Conservation (phyloP, 306 rosid genomes). For the Comarum palustre region DNA sequence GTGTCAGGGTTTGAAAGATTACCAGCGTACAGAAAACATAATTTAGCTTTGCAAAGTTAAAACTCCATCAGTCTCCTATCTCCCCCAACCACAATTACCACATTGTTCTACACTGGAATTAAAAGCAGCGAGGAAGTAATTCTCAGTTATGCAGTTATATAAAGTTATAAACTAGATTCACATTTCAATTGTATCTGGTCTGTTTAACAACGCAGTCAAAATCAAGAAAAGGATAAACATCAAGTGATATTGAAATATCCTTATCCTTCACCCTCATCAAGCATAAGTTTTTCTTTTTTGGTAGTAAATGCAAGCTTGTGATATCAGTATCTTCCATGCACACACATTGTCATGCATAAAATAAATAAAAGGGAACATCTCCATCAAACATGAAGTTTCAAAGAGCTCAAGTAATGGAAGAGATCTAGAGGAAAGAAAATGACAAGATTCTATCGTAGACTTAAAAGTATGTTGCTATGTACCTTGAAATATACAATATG, state of each 20-base stretch:
- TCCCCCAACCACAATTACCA: not conserved
- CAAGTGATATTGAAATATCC: not conserved
- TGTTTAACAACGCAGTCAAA: not conserved
- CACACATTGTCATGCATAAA: not conserved
- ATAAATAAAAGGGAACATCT: not conserved
- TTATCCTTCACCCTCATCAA: not conserved
- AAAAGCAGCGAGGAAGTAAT: too few species aligned
- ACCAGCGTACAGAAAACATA: not conserved
- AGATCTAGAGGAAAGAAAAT: not conserved
- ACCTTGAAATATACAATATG: conserved; percentile 12
- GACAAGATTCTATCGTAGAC: not conserved
- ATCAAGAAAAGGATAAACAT: not conserved
- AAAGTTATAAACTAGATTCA: not conserved
- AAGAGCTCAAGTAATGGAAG: not conserved
- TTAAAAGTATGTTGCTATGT: not conserved
- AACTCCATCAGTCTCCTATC: not conserved
- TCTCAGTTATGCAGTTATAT: not conserved
- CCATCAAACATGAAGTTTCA: not conserved
- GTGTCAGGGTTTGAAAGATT: not conserved
- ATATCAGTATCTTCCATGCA: not conserved
- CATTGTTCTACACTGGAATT: too few species aligned
- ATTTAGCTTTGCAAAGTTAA: not conserved
- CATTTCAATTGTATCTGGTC: not conserved
- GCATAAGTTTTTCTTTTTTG: not conserved
- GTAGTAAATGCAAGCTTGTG: not conserved